These are phyloP conservation scores for Amaranthus tricolor DNA, from an alignment of 179 eudicot genomes.

Conservation along the genomic window DNA sequence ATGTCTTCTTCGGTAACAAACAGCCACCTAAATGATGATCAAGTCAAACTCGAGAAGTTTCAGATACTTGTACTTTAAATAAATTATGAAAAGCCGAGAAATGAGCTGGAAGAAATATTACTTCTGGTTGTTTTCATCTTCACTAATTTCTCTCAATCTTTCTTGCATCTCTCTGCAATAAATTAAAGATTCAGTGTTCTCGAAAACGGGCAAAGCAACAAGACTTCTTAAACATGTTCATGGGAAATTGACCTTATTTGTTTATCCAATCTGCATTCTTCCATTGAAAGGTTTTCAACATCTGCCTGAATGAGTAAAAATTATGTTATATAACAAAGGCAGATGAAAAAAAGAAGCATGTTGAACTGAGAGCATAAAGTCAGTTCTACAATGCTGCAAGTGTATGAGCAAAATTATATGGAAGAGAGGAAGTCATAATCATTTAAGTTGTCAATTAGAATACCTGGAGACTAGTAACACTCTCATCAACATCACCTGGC, in stretches of 20 bases:
- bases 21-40: slow-evolving; percentile 58
- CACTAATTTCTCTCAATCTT: slow-evolving; percentile 76
- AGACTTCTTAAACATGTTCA: slow-evolving; percentile 15
- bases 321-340: background rate
- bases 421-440: background rate
- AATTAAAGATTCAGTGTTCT: slow-evolving; percentile 22
- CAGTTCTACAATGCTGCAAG: background rate
- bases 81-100: background rate
- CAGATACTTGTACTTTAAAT: slow-evolving; percentile 2
- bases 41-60: background rate
- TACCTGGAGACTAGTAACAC: slow-evolving; percentile 72
- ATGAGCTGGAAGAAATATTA: slow-evolving; percentile 21
- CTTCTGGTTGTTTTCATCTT: slow-evolving; percentile 82
- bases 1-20: slow-evolving; percentile 95
- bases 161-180: slow-evolving; percentile 86
- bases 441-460: background rate
- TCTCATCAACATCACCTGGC: slow-evolving; percentile 70
- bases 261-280: slow-evolving; percentile 75
- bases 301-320: slow-evolving; percentile 58
- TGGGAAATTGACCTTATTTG: slow-evolving; percentile 61
- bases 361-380: background rate
- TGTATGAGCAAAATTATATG: background rate
- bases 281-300: slow-evolving; percentile 62
- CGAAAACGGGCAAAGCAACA: slow-evolving; percentile 5
- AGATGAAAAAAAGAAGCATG: background rate